phyloP scores from a whole-genome alignment of 495 filamentous ascomycete species.

The Aspergillus asperescens region DNA sequence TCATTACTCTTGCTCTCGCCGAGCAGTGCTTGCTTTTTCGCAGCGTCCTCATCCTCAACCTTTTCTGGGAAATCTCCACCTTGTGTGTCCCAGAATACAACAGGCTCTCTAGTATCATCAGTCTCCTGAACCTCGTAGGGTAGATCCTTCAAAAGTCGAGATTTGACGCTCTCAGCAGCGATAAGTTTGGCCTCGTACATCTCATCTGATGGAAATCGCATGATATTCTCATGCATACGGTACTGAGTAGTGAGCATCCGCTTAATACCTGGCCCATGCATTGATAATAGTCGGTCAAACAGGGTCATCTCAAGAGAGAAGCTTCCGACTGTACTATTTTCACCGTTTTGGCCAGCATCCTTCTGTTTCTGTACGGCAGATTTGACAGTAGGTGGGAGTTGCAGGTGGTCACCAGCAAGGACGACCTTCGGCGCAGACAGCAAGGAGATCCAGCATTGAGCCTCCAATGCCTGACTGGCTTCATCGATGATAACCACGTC shows the following conservation, averaged over 20 bases:
- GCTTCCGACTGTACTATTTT: slow-evolving; percentile 17
- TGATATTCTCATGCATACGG: slow-evolving; percentile 94
- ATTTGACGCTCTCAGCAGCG: slow-evolving; percentile 71
- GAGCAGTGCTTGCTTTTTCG: slow-evolving; percentile 51
- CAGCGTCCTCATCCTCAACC: slow-evolving; percentile 45
- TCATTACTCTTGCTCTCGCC: slow-evolving; percentile 93
- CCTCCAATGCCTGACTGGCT: slow-evolving; percentile 91
- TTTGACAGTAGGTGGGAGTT: slow-evolving; percentile 93
- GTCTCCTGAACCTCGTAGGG: slow-evolving; percentile 73
- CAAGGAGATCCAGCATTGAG: slow-evolving; percentile 96
- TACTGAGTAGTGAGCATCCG: slow-evolving; percentile 97
- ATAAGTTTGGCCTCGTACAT: slow-evolving; percentile 78
- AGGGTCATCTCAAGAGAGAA: slow-evolving; percentile 76
- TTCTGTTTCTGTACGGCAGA: slow-evolving; percentile 37
- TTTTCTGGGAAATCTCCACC: slow-evolving; percentile 80
- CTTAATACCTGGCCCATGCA: slow-evolving; percentile 83
- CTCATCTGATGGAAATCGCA: slow-evolving; percentile 85
- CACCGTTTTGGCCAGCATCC: slow-evolving; percentile 18
- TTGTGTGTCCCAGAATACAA: slow-evolving; percentile 95
- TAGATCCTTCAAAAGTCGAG: slow-evolving; percentile 67
- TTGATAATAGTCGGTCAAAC: slow-evolving; percentile 77
- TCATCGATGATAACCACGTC: slow-evolving; percentile 96
- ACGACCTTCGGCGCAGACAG: slow-evolving; percentile 77
- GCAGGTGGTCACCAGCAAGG: slow-evolving; percentile 89
- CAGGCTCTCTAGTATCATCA: slow-evolving; percentile 80